Conservation (phyloP, 2,329 filamentous ascomycete genomes). For the Ophiostoma angusticollis region DNA sequence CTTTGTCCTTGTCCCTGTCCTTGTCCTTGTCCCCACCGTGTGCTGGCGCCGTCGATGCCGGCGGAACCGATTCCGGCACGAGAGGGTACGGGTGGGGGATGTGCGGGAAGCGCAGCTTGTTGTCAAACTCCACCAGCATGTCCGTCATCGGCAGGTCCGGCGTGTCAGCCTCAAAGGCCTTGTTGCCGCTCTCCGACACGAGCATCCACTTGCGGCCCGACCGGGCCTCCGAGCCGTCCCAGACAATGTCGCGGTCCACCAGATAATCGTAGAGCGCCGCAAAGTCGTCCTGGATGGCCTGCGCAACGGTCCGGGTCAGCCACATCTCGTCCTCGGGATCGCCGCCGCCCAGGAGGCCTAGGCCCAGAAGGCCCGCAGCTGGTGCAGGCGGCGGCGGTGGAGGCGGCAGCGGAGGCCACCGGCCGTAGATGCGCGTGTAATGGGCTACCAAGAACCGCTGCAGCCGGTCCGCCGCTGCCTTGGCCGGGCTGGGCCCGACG, state of each 20-base stretch:
- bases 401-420: slow-evolving; percentile 39
- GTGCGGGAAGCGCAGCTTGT: slow-evolving; percentile 47
- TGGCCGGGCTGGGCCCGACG: slow-evolving; percentile 26
- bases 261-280: slow-evolving; percentile 58
- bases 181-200: slow-evolving; percentile 33
- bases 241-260: slow-evolving; percentile 52
- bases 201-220: slow-evolving; percentile 54
- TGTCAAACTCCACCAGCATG: slow-evolving; percentile 54
- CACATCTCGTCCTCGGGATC: slow-evolving; percentile 36
- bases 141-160: slow-evolving; percentile 50
- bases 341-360: no score
- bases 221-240: slow-evolving; percentile 50
- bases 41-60: slow-evolving; percentile 12
- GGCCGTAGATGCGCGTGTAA: slow-evolving; percentile 42
- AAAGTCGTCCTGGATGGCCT: slow-evolving; percentile 51
- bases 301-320: slow-evolving; percentile 46
- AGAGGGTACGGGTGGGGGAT: slow-evolving; percentile 56
- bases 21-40: slow-evolving; percentile 16
- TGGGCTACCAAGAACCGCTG: slow-evolving; percentile 47
- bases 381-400: slow-evolving; percentile 4
- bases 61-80: slow-evolving; percentile 40
- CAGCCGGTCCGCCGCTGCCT: slow-evolving; percentile 44
- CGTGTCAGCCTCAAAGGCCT: slow-evolving; percentile 35
- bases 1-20: slow-evolving; percentile 12
- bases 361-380: no score